These are phyloP conservation scores for Hondaea fermentalgiana DNA, from an alignment of 108 stramenopile genomes.

Conservation along the genomic window DNA sequence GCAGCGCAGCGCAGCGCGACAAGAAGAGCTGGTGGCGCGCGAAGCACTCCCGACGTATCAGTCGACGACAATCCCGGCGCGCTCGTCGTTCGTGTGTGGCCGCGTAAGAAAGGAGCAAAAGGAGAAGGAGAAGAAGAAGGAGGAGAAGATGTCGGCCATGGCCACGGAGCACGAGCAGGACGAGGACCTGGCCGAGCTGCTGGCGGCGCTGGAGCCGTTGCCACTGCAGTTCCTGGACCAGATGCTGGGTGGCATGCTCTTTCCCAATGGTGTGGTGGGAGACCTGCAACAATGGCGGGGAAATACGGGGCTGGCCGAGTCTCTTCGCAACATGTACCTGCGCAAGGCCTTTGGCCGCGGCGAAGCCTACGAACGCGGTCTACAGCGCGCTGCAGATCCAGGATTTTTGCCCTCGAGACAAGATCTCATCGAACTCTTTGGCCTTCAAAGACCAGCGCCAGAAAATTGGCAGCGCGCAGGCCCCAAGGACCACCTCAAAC, in stretches of 20 bases:
- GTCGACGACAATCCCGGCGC: too few species aligned
- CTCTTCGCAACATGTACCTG: background rate
- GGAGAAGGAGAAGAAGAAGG: too few species aligned
- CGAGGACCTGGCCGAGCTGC: background rate
- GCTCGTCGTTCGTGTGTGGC: too few species aligned
- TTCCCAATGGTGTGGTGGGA: background rate
- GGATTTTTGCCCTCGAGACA: background rate
- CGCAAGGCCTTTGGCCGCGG: background rate
- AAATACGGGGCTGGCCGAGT: background rate
- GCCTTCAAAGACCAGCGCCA: background rate
- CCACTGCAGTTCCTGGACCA: background rate
- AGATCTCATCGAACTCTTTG: background rate
- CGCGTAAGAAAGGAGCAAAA: too few species aligned
- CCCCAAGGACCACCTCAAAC: background rate
- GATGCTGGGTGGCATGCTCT: background rate
- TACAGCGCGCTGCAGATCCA: background rate
- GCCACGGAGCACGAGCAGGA: background rate
- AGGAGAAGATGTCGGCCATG: background rate
- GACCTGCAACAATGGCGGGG: background rate
- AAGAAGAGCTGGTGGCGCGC: too few species aligned
- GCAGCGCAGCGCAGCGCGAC: too few species aligned
- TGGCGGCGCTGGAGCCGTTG: background rate
- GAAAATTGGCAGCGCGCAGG: background rate
- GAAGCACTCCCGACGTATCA: too few species aligned
- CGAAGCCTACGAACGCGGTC: background rate